Base-by-base conservation (phyloP, 2,329 filamentous ascomycete genomes). In the Neoarthrinium moseri region DNA sequence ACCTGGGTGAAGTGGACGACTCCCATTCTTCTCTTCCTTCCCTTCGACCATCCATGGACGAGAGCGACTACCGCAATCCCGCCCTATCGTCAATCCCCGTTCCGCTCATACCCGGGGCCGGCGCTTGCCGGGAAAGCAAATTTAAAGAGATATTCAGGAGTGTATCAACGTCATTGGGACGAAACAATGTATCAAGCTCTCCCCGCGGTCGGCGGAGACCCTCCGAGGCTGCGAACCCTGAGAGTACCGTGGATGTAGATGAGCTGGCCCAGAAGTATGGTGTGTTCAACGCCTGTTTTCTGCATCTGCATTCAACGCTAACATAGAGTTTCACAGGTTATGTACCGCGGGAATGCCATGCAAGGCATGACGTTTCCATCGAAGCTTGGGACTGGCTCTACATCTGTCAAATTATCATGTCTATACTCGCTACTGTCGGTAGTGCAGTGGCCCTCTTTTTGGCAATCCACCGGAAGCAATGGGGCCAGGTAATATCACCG, bases 71-170 rank as follows among this genome's bases (percentile, higher is more conserved):
- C 20, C 26, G 27, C 3, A n/a, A 43, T 29, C 22, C 29, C 13
- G 27, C 17, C 15, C 18, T 43, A 13, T 22, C 27, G 22, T 22
- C 18, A 13, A 22, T 39, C 21, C 20, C 20, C 11, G 18, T 22
- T 11, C 8, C 15, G 11, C 29, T 29, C 18, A 21, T 15, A 18
- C 15, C 17, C n/a, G 8, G 12, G 8, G 10, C n/a, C 8, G 10
- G 24, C 22, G n/a, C 33, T 6, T 5, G 26, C 5, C 18, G 39
- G 27, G 39, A 43, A 15, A 43, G 39, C 21, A 32, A 24, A 22
- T 43, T 43, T 11, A 43, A 21, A 11, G 39, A 43, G 13, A 33
- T 43, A 11, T 43, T 43, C 13, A 32, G 39, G 18, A n/a, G 26
- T 22, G 11, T 43, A 6, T 43, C 39, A n/a, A 43, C 29, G 6